Base-by-base conservation (phyloP, 2,329 filamentous ascomycete species). In the Colletotrichum cuscutae region DNA sequence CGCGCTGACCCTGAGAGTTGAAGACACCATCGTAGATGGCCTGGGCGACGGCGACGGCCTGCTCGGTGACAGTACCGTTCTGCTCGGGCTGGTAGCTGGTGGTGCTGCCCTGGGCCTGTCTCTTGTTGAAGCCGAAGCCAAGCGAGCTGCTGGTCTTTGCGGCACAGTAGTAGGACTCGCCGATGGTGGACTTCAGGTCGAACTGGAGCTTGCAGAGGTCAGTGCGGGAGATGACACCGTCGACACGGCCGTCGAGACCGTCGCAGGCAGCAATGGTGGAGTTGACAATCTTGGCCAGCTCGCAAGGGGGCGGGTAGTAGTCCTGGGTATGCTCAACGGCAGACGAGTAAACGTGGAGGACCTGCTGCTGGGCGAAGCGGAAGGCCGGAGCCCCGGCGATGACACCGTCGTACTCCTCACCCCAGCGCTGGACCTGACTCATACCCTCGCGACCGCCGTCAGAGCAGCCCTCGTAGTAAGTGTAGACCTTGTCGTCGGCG, bases 181-280 rank as follows among this genome's bases (percentile, higher is more conserved):
- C 81, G 22, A 83, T 76, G 49, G 80, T 73, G 30, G 74, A 76
- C 28, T 77, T 76, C 24, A 82, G 75, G 66, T 82, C 75, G 72
- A 82, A 82, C 11, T 77, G 75, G 11, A 83, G 77, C 73, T 78
- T 78, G 76, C 80, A 82, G n/a, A 82, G 77, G 35, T 84, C 81
- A 0, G 81, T 78, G 5, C 81, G 77, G 13, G 68, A 71, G 9
- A 71, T 35, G 5, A 71, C 62, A 4, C 68, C 62, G 68, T 90
- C 88, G 1, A 81, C 83, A 56, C 82, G 82, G 5, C 89, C 89
- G 69, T 90, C 89, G 5, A 91, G 80, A 11, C 83, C 79, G 72
- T 91, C 89, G 64, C 89, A 91, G 56, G 84, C 84, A 1, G 81
- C 80, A 57, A 90, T 89, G 4, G 88, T 90, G 32, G 82, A 80